Percentiles rank a stretch among this genome's conserved stretches.
phyloP scores from a whole-genome alignment of 306 rosid genomes.

The Quillaja saponaria region DNA sequence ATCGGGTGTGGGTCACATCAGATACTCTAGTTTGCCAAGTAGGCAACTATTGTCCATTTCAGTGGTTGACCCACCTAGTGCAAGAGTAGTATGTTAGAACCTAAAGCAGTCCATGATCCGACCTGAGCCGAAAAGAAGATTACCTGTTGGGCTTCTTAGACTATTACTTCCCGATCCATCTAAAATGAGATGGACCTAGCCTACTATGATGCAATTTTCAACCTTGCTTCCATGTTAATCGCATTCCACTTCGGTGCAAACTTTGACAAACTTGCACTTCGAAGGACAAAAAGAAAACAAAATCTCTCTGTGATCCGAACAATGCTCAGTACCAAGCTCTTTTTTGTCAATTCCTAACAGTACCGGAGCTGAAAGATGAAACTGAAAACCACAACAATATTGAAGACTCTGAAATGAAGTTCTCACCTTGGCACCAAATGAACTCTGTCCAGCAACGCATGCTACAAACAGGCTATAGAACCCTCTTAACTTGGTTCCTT shows the following conservation, averaged over 20 bases:
- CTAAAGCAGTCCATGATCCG: conserved; percentile 17
- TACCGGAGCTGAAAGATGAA: conserved; percentile 2
- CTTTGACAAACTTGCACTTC: conserved; percentile 35
- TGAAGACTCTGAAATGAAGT: conserved; percentile 31
- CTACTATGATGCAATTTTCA: conserved; percentile 13
- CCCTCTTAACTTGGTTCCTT: conserved; percentile 55
- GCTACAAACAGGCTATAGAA: conserved; percentile 37
- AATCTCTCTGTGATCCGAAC: conserved; percentile 48
- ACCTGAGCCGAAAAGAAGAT: neutral
- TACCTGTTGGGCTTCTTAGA: too few species aligned
- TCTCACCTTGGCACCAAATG: conserved; percentile 28
- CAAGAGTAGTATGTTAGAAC: neutral
- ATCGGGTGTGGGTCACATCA: conserved; percentile 37
- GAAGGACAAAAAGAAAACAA: conserved; percentile 1
- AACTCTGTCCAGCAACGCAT: conserved; percentile 39
- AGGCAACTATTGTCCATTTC: neutral
- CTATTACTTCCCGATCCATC: too few species aligned
- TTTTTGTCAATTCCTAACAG: conserved; percentile 25
- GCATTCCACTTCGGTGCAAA: conserved; percentile 42
- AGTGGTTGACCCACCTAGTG: conserved; percentile 4
- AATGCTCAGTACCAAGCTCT: conserved; percentile 30
- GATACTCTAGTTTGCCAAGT: conserved; percentile 3
- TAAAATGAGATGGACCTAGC: neutral
- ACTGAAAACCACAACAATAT: conserved; percentile 27
- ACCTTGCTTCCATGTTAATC: conserved; percentile 34